These are phyloP conservation scores for Irpex sp. DNA, from an alignment of 1,284 basidiomycete genomes.

Conservation along the genomic window DNA sequence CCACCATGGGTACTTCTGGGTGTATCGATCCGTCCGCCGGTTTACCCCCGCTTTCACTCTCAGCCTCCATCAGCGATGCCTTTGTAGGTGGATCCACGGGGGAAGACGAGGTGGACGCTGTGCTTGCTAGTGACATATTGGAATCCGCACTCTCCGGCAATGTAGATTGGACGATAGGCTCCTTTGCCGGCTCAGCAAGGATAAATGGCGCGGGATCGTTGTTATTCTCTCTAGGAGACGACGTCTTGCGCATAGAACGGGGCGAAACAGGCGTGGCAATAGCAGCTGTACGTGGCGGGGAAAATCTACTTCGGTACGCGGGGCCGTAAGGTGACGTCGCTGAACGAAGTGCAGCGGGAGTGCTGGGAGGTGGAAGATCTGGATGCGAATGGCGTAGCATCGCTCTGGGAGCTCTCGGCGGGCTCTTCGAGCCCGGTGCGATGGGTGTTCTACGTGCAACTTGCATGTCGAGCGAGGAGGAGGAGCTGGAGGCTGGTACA, in stretches of 20 bases:
- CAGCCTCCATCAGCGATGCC: not conserved
- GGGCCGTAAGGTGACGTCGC: not conserved
- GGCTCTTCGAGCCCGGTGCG: not conserved
- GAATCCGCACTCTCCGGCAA: not conserved
- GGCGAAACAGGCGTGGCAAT: not conserved
- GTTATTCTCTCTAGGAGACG: not conserved
- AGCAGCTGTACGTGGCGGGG: not conserved
- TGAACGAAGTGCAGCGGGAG: not conserved
- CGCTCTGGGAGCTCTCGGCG: conserved; percentile 3
- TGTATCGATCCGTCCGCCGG: not conserved
- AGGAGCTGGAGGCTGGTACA: not conserved
- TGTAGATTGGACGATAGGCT: not conserved
- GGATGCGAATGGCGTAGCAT: not conserved
- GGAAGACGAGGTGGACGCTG: not conserved
- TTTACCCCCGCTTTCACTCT: not conserved
- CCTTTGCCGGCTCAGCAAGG: not conserved
- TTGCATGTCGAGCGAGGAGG: not conserved
- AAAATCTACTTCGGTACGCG: not conserved
- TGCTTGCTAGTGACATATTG: not conserved
- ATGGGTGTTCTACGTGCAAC: not conserved
- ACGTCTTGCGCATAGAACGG: not conserved
- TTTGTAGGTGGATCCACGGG: not conserved
- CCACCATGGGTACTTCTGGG: not conserved
- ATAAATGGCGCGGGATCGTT: not conserved
- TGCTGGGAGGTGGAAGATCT: not conserved